Evolutionary conservation across 192 early-diverging fungal genomes (phyloP).

Genomic region (Coemansia sp.): DNA sequence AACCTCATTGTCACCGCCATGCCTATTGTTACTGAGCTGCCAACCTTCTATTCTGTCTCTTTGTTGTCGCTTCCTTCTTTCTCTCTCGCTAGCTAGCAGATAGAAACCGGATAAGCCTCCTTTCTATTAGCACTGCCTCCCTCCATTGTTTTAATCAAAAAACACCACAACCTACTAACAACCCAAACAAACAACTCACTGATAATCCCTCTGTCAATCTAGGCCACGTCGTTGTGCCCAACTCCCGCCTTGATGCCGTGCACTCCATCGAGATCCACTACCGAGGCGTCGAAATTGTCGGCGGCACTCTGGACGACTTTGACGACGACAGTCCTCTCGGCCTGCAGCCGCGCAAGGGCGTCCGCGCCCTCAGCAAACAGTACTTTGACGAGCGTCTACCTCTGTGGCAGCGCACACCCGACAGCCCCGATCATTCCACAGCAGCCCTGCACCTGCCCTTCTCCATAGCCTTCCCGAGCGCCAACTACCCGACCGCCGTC

Average conservation of each 20-base stretch:
- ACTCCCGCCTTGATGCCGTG: conserved; percentile 6
- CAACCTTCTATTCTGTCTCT: not conserved
- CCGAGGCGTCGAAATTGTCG: conserved; percentile 45
- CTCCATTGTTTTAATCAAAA: too few relatives aligned
- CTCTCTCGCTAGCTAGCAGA: not conserved
- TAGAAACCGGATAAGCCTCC: too few relatives aligned
- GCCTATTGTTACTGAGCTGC: too few relatives aligned
- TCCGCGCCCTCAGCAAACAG: conserved; percentile 34
- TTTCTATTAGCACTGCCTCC: too few relatives aligned
- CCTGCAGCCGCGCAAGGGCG: conserved; percentile 27
- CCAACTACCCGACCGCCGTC: conserved; percentile 41
- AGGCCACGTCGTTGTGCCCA: conserved; percentile 31
- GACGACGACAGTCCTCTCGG: conserved; percentile 24
- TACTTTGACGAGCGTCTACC: conserved; percentile 51
- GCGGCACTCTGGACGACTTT: conserved; percentile 42
- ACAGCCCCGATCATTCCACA: not conserved
- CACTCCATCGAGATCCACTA: conserved; percentile 34
- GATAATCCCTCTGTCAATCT: conserved; percentile 5
- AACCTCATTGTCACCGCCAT: too few relatives aligned
- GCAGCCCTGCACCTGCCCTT: conserved; percentile 12
- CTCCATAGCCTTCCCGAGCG: conserved; percentile 34
- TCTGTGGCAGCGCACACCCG: conserved; percentile 23
- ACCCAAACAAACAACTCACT: not conserved
- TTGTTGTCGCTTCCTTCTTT: not conserved
- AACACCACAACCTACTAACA: not conserved